Base-by-base conservation (phyloP, 352 stramenopile species). In the Phytophthora sansomeana region DNA sequence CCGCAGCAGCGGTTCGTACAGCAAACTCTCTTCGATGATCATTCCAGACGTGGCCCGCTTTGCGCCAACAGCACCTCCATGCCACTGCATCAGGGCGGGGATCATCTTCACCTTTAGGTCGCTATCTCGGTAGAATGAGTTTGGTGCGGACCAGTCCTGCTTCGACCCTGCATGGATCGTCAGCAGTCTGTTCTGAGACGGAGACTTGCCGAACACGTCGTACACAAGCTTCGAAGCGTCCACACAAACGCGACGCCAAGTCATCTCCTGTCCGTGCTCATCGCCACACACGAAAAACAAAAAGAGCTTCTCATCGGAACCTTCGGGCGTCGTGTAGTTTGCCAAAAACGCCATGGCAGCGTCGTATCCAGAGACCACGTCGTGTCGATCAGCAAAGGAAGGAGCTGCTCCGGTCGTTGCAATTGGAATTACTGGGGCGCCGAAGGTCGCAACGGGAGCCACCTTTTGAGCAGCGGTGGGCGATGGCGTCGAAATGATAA, bases 241-340 rank as follows among this genome's bases (percentile, higher is more conserved):
- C 6, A 62, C 65, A 60, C 81, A 92, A n/a, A 79, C 29, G 33
- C 33, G 51, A 3, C 68, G 73, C 81, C 83, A 92, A 21, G 82
- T 61, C 19, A 59, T 74, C 42, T 79, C 58, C 17, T 81, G 56
- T 5, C 74, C 78, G 8, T 84, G 39, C 17, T 88, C 70, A 32
- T 92, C 77, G 24, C 82, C 84, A 50, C 84, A 92, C 8, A 77
- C 74, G 60, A 92, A 92, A 59, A 90, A 89, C 24, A 92, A 54
- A 48, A 89, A 90, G 41, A 91, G 67, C n/a, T 75, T 63, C 33
- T 90, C 80, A 62, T 75, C 44, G 11, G 61, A 77, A 7, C 38
- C 42, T 44, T 21, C 19, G 14, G 54, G 57, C 7, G 16, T 77
- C 44, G 5, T 68, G 48, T 90, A 90, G 43, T 69, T 80, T 28